These are phyloP conservation scores for Angomonas ambiguus DNA, from an alignment of 208 protist species.

Conservation along the genomic window DNA sequence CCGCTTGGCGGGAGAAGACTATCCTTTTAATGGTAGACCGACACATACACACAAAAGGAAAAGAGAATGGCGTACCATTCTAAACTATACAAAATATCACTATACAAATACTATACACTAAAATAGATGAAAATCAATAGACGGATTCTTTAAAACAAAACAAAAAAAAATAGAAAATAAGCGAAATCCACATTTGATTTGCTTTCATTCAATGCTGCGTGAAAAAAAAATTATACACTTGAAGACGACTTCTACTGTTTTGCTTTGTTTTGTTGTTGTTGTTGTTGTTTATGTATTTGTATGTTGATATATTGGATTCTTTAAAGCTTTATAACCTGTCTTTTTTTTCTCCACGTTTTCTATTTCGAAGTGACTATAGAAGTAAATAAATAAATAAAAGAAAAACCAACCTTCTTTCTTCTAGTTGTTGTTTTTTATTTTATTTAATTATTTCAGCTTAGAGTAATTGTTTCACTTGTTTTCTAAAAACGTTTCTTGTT, in stretches of 20 bases:
- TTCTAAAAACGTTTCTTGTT: not conserved
- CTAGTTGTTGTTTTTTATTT: not conserved
- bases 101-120: not conserved
- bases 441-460: not conserved
- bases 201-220: too few relatives aligned
- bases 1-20: conserved; percentile 11
- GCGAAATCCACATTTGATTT: too few relatives aligned
- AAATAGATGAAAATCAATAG: too few relatives aligned
- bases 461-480: not conserved
- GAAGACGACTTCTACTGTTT: too few relatives aligned
- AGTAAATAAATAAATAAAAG: not conserved
- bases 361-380: too few relatives aligned
- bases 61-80: not conserved
- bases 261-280: too few relatives aligned
- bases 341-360: conserved; percentile 6
- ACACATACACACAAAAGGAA: not conserved
- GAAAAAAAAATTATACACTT: too few relatives aligned
- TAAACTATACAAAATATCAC: too few relatives aligned
- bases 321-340: not conserved
- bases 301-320: too few relatives aligned
- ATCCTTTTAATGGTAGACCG: conserved; percentile 19
- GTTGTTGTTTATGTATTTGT: too few relatives aligned
- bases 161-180: too few relatives aligned
- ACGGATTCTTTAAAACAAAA: too few relatives aligned
- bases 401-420: not conserved